Conservation (phyloP, 2,329 filamentous ascomycete species). For the Pestalotiopsis sp. region DNA sequence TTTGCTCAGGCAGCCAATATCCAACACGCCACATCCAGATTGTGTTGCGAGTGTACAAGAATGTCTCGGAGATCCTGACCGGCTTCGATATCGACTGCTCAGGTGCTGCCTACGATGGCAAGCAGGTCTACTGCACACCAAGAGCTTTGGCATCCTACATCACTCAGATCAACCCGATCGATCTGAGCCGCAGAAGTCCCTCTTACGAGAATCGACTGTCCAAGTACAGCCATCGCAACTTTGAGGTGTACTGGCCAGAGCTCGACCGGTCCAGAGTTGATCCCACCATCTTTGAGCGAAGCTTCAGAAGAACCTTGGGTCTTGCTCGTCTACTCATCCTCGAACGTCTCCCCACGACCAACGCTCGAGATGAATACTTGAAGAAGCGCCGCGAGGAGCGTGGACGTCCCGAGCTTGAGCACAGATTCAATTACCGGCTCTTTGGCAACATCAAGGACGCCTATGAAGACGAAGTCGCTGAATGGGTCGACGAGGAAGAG, state of each 20-base stretch:
- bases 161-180: conserved; percentile 80
- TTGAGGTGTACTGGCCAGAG: conserved; percentile 79
- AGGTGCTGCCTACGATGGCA: conserved; percentile 78
- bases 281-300: conserved; percentile 84
- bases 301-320: conserved; percentile 74
- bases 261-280: conserved; percentile 77
- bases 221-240: conserved; percentile 83
- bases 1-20: conserved; percentile 67
- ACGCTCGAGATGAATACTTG: conserved; percentile 71
- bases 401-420: conserved; percentile 60
- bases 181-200: conserved; percentile 77
- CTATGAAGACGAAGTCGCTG: conserved; percentile 79
- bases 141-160: conserved; percentile 78
- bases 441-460: conserved; percentile 75
- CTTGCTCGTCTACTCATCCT: conserved; percentile 79
- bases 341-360: conserved; percentile 72
- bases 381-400: conserved; percentile 72
- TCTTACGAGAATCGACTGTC: conserved; percentile 87
- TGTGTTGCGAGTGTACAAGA: conserved; percentile 83
- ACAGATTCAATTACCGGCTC: conserved; percentile 48
- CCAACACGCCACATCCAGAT: conserved; percentile 83
- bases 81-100: conserved; percentile 89
- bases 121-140: conserved; percentile 78
- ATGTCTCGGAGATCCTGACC: conserved; percentile 80
- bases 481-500: conserved; percentile 79